Evolutionary conservation across 2,329 filamentous ascomycete genomes (phyloP).

Genomic region (Fusarium duplospermum): DNA sequence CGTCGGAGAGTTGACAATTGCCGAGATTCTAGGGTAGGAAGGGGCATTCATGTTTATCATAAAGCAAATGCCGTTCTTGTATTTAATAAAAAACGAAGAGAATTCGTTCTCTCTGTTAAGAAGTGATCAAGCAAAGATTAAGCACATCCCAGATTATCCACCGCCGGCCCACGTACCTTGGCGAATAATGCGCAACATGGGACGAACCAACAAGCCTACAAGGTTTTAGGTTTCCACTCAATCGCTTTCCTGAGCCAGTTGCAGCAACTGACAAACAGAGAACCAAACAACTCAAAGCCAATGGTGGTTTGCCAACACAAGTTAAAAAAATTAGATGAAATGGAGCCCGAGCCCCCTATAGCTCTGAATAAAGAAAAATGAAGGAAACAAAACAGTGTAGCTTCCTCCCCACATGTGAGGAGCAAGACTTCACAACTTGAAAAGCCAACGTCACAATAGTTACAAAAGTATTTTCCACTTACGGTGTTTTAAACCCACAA

Average conservation of each 20-base stretch:
- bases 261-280: not conserved
- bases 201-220: not conserved
- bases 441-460: not conserved
- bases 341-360: not conserved
- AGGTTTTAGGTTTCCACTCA: not conserved
- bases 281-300: not conserved
- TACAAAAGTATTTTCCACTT: no score
- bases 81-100: not conserved
- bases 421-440: not conserved
- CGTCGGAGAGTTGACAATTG: not conserved
- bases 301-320: not conserved
- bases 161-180: not conserved
- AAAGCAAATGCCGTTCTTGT: not conserved
- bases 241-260: no score
- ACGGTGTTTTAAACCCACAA: no score
- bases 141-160: not conserved
- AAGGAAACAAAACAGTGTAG: not conserved
- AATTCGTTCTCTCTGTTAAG: fast-evolving
- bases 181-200: not conserved
- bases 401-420: not conserved
- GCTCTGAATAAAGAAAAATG: not conserved
- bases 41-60: not conserved
- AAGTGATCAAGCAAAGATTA: not conserved
- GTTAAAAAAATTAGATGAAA: not conserved
- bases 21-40: not conserved